A percentile compares a stretch with the other conserved stretches of the same genome.
Conservation (phyloP, 495 filamentous ascomycete genomes). For the Alectoria sarmentosa region DNA sequence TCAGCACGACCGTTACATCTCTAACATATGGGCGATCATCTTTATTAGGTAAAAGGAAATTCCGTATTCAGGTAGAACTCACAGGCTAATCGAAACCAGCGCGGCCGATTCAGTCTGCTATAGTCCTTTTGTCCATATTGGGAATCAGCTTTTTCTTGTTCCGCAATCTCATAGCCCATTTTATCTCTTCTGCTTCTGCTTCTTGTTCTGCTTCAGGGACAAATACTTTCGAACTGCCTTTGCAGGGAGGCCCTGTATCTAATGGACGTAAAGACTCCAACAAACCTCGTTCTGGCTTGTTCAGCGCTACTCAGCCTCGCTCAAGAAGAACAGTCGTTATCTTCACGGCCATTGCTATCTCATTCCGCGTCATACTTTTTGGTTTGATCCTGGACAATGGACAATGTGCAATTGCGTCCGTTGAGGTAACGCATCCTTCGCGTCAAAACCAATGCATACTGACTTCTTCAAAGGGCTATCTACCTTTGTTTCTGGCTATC, state of each 20-base stretch:
- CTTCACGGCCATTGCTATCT: conserved; percentile 26
- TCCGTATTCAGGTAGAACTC: no score
- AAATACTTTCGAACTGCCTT: conserved; percentile 1
- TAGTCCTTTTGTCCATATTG: conserved; percentile 35
- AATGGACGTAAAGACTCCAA: conserved; percentile 6
- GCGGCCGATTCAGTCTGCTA: conserved; percentile 36
- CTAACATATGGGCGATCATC: conserved; percentile 15
- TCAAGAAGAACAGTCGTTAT: conserved; percentile 10
- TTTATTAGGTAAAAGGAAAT: conserved; percentile 17
- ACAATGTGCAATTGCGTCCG: conserved; percentile 38
- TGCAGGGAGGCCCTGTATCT: neutral
- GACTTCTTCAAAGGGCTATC: conserved; percentile 12
- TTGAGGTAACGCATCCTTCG: conserved; percentile 31
- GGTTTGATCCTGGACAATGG: conserved; percentile 32
- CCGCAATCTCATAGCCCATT: conserved; percentile 3
- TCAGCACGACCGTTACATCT: conserved; percentile 13
- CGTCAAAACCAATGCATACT: neutral
- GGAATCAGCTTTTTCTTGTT: conserved; percentile 33
- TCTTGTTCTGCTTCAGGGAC: neutral
- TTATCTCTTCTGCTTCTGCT: neutral
- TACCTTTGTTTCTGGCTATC: conserved; percentile 38
- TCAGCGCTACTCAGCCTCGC: neutral
- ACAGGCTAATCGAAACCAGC: conserved; percentile 29
- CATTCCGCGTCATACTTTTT: conserved; percentile 37
- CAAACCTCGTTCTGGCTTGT: neutral